Percentiles rank a stretch among this genome's conserved stretches.
Evolutionary conservation across 768 basidiomycete genomes (phyloP).

Genomic region (Rubroboletus satanas): DNA sequence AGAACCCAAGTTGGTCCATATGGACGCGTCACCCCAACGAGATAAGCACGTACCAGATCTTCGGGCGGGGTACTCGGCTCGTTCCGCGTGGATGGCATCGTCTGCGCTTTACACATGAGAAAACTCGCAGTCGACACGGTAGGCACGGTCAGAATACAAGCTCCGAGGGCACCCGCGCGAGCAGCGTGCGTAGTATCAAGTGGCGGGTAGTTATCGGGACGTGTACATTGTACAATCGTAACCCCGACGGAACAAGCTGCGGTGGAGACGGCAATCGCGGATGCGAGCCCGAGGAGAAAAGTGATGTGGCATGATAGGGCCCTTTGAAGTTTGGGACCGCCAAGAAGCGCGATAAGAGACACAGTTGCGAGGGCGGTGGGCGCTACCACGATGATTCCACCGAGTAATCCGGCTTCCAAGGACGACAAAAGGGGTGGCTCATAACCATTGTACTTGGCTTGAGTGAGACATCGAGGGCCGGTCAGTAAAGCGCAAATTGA

Average conservation of each 20-base stretch:
- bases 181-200: constrained; percentile 15
- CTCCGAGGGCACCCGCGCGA: constrained; percentile 12
- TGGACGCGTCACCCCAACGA: neutral
- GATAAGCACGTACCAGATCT: constrained; percentile 5
- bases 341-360: constrained; percentile 2
- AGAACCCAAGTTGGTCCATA: neutral
- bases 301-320: neutral
- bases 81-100: neutral
- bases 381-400: constrained; percentile 11
- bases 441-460: constrained; percentile 11
- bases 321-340: neutral
- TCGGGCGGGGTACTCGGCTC: neutral
- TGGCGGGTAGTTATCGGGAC: neutral
- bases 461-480: constrained; percentile 5
- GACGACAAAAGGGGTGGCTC: constrained; percentile 3
- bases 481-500: constrained; percentile 3
- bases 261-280: constrained; percentile 7
- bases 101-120: constrained; percentile 3
- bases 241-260: constrained; percentile 13
- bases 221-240: neutral
- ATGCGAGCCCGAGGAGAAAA: constrained; percentile 10
- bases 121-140: constrained; percentile 4
- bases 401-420: constrained; percentile 11
- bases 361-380: constrained; percentile 4
- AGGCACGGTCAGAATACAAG: constrained; percentile 5